Percentiles rank a stretch among this genome's conserved stretches.
Evolutionary conservation across 2,329 filamentous ascomycete genomes (phyloP).

Genomic region (Colletotrichum sp.): DNA sequence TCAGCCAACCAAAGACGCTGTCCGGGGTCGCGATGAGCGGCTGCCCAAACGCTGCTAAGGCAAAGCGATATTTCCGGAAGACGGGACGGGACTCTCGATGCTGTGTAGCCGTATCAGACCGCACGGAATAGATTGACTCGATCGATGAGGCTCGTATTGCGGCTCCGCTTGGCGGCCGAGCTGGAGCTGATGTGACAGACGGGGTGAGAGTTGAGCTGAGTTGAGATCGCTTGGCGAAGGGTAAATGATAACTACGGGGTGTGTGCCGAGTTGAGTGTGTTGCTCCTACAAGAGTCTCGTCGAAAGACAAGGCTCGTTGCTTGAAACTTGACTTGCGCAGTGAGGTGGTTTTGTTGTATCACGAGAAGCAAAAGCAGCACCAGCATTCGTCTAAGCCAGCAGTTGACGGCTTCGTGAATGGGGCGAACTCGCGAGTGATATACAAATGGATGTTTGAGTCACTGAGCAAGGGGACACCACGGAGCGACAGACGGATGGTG

Average conservation of each 20-base stretch:
- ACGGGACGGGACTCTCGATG: neutral
- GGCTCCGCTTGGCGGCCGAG: neutral
- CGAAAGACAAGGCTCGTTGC: neutral
- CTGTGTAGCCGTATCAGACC: neutral
- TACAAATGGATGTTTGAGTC: conserved; percentile 18
- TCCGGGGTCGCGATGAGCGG: conserved; percentile 22
- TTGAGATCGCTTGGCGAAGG: conserved; percentile 5
- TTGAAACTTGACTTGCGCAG: conserved; percentile 19
- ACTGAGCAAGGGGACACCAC: conserved; percentile 29
- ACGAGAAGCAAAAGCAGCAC: neutral
- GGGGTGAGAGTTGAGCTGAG: neutral
- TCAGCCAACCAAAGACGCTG: conserved; percentile 23
- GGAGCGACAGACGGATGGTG: conserved; percentile 28
- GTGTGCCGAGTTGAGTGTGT: neutral
- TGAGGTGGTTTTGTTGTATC: neutral
- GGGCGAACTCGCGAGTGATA: conserved; percentile 19
- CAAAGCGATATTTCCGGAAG: conserved; percentile 15
- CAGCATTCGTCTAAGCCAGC: conserved; percentile 1
- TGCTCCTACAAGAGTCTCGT: conserved; percentile 15
- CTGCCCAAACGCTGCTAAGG: conserved; percentile 24
- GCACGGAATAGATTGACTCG: neutral
- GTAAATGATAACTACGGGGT: neutral
- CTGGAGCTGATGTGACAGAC: neutral
- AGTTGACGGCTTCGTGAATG: conserved; percentile 2
- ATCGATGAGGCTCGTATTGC: neutral